Conservation (phyloP, 2,329 filamentous ascomycete species). For the Sclerotiophoma versabilis region DNA sequence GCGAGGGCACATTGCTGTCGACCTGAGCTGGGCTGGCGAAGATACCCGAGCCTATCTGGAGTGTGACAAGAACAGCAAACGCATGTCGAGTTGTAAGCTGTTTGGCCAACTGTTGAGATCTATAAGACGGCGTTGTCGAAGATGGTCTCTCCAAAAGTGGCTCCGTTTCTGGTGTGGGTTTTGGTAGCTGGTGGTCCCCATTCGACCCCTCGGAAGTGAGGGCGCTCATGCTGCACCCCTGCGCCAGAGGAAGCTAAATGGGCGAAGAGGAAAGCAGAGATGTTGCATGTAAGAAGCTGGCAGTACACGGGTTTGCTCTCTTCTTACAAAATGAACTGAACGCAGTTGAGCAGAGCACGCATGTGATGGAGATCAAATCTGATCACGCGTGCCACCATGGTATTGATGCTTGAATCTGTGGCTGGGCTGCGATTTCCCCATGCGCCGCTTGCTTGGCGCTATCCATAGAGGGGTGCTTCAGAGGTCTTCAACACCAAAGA, state of each 20-base stretch:
- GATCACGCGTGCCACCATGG: constrained; percentile 14
- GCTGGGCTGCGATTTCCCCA: constrained; percentile 25
- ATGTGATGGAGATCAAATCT: neutral
- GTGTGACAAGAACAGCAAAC: constrained; percentile 68
- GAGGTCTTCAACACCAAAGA: constrained; percentile 18
- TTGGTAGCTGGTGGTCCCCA: constrained; percentile 20
- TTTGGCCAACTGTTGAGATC: constrained; percentile 23
- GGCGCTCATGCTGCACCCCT: constrained; percentile 10
- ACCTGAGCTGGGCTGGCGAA: constrained; percentile 71
- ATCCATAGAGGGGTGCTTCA: no score
- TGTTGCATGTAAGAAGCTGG: neutral
- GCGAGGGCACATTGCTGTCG: constrained; percentile 69
- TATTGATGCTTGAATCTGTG: constrained; percentile 8
- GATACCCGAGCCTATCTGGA: constrained; percentile 70
- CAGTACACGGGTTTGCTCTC: neutral
- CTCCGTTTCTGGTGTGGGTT: constrained; percentile 31
- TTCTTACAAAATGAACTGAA: neutral
- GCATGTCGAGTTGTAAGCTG: constrained; percentile 49
- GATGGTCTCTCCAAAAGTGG: constrained; percentile 34
- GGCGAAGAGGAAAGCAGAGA: neutral
- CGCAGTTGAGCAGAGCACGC: neutral
- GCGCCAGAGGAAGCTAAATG: neutral
- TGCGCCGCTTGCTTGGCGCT: constrained; percentile 16
- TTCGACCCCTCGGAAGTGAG: constrained; percentile 7
- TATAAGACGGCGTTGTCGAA: constrained; percentile 20